phyloP scores from a whole-genome alignment of 2,329 filamentous ascomycete species.

The Bertia moriformis region DNA sequence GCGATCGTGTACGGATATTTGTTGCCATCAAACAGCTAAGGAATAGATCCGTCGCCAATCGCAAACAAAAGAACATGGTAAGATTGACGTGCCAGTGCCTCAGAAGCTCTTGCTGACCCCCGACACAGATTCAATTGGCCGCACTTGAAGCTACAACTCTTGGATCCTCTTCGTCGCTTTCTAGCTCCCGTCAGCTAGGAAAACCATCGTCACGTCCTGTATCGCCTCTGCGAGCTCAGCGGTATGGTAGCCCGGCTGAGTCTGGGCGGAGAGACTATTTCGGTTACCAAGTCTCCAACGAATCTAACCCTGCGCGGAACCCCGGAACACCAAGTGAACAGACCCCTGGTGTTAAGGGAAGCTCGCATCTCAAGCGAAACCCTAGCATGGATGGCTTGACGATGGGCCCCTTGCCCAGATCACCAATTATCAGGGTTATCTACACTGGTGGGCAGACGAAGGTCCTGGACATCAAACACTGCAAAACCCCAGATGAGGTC shows the following conservation, averaged over 20 bases:
- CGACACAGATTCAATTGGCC: neutral
- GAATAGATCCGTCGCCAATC: conserved; percentile 24
- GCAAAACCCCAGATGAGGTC: conserved; percentile 47
- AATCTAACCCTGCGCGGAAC: conserved; percentile 14
- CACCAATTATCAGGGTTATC: conserved; percentile 48
- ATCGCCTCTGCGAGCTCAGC: conserved; percentile 31
- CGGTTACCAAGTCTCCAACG: neutral
- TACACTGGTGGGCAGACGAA: conserved; percentile 49
- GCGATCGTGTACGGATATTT: conserved; percentile 48
- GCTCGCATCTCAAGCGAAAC: conserved; percentile 35
- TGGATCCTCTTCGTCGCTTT: neutral
- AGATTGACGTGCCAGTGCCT: conserved; percentile 5
- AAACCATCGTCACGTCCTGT: conserved; percentile 37
- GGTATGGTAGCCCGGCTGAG: conserved; percentile 36
- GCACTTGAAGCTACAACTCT: neutral
- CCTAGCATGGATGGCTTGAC: conserved; percentile 42
- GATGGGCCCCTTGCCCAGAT: conserved; percentile 44
- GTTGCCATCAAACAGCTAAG: conserved; percentile 32
- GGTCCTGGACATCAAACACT: conserved; percentile 47
- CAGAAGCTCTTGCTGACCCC: neutral
- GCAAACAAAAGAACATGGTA: conserved; percentile 38
- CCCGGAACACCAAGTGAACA: conserved; percentile 32
- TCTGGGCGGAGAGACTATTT: conserved; percentile 25
- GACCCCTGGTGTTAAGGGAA: conserved; percentile 27
- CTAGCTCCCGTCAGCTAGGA: conserved; percentile 9